Evolutionary conservation across 225 moss, liverwort and hornwort genomes (phyloP), one percentile per base, ranked within the genome.

Genomic region (Physcomitrium patens): DNA sequence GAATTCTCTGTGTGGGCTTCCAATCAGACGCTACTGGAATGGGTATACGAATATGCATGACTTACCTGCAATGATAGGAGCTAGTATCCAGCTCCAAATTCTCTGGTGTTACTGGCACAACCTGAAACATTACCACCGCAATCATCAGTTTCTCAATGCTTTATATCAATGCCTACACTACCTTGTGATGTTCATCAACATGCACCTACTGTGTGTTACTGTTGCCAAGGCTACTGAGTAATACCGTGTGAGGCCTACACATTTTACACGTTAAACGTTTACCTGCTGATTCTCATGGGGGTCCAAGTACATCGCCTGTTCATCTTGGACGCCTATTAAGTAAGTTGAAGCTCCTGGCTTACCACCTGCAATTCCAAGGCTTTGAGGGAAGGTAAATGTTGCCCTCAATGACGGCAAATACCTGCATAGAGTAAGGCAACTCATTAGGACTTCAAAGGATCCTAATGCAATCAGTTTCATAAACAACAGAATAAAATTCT

Each of bases 241-340:
- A 56, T 80, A 10, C 86, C 80, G 50, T 91, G 88, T 91, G 88
- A 22, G 91, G 91, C 65, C 91, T 4, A 37, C 31, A 37, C 31
- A 37, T 37, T 37, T 37, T 37, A 37, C 4, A 28, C n/a, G 67
- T 65, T 37, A 37, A 37, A 28, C n/a, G 67, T 65, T 72, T 79
- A 96, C 96, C 92, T 92, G 95, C 68, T 99, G 99, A 49, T 83
- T 86, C 78, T 99, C 95, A 80, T 99, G 99, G 27, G 99, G 99
- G 79, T 99, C 99, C 85, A 99, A 80, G 75, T 90, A 95, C 77
- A 99, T 81, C 48, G 87, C 93, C 69, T 93, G 99, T 69, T 91
- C 99, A 79, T 99, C 99, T 90, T 99, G 99, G 48, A 93, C 86
- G 76, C 99, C 99, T 50, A 99, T 84, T 69, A 99, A 79, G 65